Evolutionary conservation across 495 filamentous ascomycete genomes (phyloP).

Genomic region (Annulohypoxylon nitens): DNA sequence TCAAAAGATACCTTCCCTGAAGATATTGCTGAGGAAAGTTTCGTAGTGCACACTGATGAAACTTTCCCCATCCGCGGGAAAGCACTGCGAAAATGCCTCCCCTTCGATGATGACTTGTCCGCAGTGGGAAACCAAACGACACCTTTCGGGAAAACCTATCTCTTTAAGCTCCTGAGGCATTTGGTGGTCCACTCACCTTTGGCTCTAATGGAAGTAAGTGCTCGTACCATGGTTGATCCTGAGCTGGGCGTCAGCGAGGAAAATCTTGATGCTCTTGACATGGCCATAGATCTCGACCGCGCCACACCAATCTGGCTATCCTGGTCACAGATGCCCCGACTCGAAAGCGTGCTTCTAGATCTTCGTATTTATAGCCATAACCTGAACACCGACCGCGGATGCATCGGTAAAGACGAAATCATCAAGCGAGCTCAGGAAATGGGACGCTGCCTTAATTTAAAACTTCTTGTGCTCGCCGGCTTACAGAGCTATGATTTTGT

Average conservation of each 20-base stretch:
- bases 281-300: slow-evolving; percentile 41
- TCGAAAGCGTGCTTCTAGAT: slow-evolving; percentile 49
- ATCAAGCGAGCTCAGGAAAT: slow-evolving; percentile 43
- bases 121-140: slow-evolving; percentile 6
- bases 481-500: slow-evolving; percentile 48
- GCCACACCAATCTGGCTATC: slow-evolving; percentile 48
- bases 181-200: slow-evolving; percentile 45
- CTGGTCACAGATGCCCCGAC: slow-evolving; percentile 47
- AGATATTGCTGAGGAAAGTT: slow-evolving; percentile 2
- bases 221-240: slow-evolving; percentile 18
- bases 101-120: slow-evolving; percentile 45
- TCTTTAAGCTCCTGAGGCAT: slow-evolving; percentile 42
- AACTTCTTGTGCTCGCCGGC: slow-evolving; percentile 47
- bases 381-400: slow-evolving; percentile 42
- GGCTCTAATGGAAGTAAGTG: slow-evolving; percentile 31
- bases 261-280: slow-evolving; percentile 31
- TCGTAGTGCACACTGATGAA: not conserved
- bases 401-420: slow-evolving; percentile 40
- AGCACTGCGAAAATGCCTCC: slow-evolving; percentile 25
- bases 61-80: slow-evolving; percentile 35
- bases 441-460: slow-evolving; percentile 44
- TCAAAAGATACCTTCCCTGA: not conserved
- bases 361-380: slow-evolving; percentile 49
- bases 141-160: not conserved
- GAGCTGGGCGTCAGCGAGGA: not conserved